Evolutionary conservation across 2,329 filamentous ascomycete species (phyloP), one percentile per base, ranked within the genome.

Genomic region (Scopulariopsis brevicaulis): DNA sequence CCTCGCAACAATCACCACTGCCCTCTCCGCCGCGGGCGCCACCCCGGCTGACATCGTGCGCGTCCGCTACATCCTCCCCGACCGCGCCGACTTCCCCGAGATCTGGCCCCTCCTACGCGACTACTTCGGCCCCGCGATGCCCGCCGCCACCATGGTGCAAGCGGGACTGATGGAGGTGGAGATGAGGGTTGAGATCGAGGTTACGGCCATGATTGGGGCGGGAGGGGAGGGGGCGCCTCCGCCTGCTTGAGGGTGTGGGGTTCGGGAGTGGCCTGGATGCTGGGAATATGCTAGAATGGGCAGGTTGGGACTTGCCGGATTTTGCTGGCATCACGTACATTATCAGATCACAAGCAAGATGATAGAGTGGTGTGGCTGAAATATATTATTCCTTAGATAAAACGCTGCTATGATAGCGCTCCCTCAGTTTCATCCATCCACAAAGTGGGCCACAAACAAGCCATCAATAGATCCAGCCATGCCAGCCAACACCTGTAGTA

Each of bases 101-200:
- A 77, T 73, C 18, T 81, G 77, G 78, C 72, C 75, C 1, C 74
- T 80, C 2, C 64, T 81, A 62, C 70, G 70, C 60, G 74, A 71
- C 62, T 81, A 75, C 73, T 70, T 81, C 54, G 77, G 76, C 7
- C 65, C 72, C 2, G 73, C 77, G n/a, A 67, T 73, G 35, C 78
- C 79, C 1, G 78, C 78, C 25, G 78, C 78, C 22, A 81, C 77
- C 1, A 81, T 81, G 78, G 64, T 80, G 0, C 73, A 79, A 64
- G 72, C 76, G 0, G 73, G 67, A 11, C 62, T 81, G 59, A 76
- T 81, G 74, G 74, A 78, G 63, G 77, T 79, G 40, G 68, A 54
- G 20, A 76, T 77, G 73, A 71, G 68, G 66, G 69, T 75, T 62
- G 73, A 75, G 63, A 74, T 75, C 53, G 72, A 75, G 57, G 73